Percentiles rank a stretch among this genome's conserved stretches.
Conservation (phyloP, 257 asterid genomes). For the Datura wrightii region DNA sequence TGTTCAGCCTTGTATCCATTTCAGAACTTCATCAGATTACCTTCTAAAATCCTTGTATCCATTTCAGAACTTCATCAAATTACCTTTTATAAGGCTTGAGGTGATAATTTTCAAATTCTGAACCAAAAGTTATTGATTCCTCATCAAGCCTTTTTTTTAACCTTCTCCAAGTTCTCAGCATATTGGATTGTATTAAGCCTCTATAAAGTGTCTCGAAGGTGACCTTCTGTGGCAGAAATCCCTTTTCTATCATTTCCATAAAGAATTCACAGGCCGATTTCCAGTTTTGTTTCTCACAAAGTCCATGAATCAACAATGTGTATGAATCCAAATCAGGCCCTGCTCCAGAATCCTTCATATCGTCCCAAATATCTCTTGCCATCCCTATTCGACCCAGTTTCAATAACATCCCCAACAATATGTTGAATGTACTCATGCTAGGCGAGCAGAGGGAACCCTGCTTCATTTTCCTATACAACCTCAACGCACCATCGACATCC, state of each 20-base stretch:
- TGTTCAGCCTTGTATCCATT: conserved; percentile 2
- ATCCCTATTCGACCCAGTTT: conserved; percentile 55
- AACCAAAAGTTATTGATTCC: conserved; percentile 73
- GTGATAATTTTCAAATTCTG: conserved; percentile 73
- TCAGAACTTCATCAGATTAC: conserved; percentile 38
- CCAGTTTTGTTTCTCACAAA: conserved; percentile 77
- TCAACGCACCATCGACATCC: conserved; percentile 73
- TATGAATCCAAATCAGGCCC: conserved; percentile 90
- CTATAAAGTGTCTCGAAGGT: conserved; percentile 82
- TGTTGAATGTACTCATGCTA: conserved; percentile 66
- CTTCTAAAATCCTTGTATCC: conserved; percentile 42
- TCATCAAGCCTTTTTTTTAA: conserved; percentile 86
- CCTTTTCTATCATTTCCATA: conserved; percentile 88
- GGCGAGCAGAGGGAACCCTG: conserved; percentile 58
- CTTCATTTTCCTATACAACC: conserved; percentile 70
- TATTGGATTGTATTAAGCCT: conserved; percentile 86
- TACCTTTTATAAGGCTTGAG: conserved; percentile 78
- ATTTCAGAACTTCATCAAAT: conserved; percentile 15
- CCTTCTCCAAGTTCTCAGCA: conserved; percentile 91
- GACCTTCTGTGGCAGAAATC: conserved; percentile 79
- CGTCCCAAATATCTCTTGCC: conserved; percentile 80
- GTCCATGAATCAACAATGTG: conserved; percentile 70
- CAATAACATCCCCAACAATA: conserved; percentile 72
- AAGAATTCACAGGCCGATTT: conserved; percentile 71
- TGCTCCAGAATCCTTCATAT: conserved; percentile 60